Evolutionary conservation across 2,329 filamentous ascomycete genomes (phyloP).

Genomic region (Penicillium brevicompactum): DNA sequence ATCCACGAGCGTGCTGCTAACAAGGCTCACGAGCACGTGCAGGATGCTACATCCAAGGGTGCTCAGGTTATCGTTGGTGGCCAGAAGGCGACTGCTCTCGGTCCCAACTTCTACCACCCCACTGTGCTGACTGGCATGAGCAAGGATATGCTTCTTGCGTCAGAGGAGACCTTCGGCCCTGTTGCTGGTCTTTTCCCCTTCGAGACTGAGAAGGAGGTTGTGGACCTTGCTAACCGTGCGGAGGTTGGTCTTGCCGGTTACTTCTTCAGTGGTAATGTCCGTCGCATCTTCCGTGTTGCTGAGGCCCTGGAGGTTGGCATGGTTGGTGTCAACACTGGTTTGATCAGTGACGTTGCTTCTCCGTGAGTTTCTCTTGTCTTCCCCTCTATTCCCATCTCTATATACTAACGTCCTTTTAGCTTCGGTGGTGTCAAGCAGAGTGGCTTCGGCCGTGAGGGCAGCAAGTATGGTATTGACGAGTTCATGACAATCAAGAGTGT

Average conservation of each 20-base stretch:
- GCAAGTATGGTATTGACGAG: constrained; percentile 74
- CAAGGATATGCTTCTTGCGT: constrained; percentile 77
- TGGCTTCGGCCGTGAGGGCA: constrained; percentile 78
- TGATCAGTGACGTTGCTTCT: constrained; percentile 57
- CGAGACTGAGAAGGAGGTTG: constrained; percentile 83
- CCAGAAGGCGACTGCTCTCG: constrained; percentile 70
- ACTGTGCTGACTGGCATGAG: constrained; percentile 89
- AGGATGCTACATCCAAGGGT: constrained; percentile 76
- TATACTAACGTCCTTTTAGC: constrained; percentile 30
- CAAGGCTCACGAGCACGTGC: constrained; percentile 79
- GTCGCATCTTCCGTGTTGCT: constrained; percentile 61
- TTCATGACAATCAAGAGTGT: constrained; percentile 74
- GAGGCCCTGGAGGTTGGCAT: constrained; percentile 58
- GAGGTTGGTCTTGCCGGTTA: constrained; percentile 92
- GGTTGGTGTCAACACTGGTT: constrained; percentile 70
- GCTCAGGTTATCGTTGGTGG: constrained; percentile 76
- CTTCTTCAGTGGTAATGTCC: constrained; percentile 74
- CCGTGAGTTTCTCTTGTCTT: constrained; percentile 39
- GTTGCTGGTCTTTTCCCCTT: constrained; percentile 90
- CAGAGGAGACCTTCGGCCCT: constrained; percentile 94
- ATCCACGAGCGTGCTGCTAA: constrained; percentile 78
- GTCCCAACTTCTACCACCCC: constrained; percentile 83
- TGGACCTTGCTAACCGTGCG: constrained; percentile 76
- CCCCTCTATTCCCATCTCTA: background rate
- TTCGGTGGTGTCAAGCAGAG: constrained; percentile 84